Conservation (phyloP, 2,329 filamentous ascomycete genomes). For the Hymenoscyphus scutula region DNA sequence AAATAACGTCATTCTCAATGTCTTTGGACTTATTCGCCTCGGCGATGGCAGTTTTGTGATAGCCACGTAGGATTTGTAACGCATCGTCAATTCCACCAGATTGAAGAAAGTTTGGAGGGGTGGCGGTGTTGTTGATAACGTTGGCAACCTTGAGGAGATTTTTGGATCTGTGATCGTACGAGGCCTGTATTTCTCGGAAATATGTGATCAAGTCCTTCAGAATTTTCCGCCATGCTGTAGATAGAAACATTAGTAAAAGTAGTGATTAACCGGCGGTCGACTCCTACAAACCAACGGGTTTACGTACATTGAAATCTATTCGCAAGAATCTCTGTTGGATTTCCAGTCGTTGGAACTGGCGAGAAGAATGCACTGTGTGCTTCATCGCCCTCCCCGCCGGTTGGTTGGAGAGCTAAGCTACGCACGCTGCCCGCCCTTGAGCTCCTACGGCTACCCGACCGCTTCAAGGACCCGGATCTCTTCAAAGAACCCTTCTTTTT, state of each 20-base stretch:
- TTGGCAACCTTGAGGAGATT: slow-evolving; percentile 79
- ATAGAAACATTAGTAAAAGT: slow-evolving; percentile 13
- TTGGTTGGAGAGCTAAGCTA: slow-evolving; percentile 70
- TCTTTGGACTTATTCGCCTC: slow-evolving; percentile 88
- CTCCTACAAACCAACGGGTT: background rate
- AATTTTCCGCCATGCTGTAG: slow-evolving; percentile 84
- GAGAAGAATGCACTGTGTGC: slow-evolving; percentile 83
- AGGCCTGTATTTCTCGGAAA: slow-evolving; percentile 85
- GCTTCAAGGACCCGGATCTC: slow-evolving; percentile 70
- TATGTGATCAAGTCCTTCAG: slow-evolving; percentile 93
- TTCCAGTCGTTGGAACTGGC: slow-evolving; percentile 82
- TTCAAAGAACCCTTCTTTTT: slow-evolving; percentile 85
- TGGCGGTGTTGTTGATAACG: slow-evolving; percentile 74
- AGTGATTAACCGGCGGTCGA: background rate
- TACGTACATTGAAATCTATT: slow-evolving; percentile 80
- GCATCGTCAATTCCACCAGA: slow-evolving; percentile 88
- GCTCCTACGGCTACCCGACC: slow-evolving; percentile 77
- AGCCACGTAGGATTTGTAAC: slow-evolving; percentile 72
- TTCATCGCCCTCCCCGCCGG: slow-evolving; percentile 62
- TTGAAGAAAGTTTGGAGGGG: slow-evolving; percentile 72
- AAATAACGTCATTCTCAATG: slow-evolving; percentile 87
- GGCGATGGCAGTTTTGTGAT: slow-evolving; percentile 74
- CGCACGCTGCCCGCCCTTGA: slow-evolving; percentile 83
- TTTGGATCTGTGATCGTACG: slow-evolving; percentile 85
- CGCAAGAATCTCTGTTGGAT: slow-evolving; percentile 82